phyloP scores from a whole-genome alignment of 441 rosid species.

The Mallotus repandus region DNA sequence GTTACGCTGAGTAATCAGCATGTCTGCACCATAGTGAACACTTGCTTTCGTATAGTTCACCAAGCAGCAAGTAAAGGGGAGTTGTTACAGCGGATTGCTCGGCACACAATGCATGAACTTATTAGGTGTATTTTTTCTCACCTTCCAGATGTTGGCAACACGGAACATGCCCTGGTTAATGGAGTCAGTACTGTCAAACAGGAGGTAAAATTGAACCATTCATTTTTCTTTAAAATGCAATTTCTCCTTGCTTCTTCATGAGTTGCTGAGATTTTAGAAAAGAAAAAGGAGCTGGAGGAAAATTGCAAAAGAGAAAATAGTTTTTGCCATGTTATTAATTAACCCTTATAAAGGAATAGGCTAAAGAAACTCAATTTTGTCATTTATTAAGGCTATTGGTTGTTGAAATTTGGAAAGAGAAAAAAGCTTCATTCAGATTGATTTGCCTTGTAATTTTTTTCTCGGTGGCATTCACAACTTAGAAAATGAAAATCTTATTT shows the following conservation, averaged over 20 bases:
- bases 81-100: slow-evolving; percentile 85
- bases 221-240: background rate
- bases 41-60: slow-evolving; percentile 93
- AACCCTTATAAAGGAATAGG: background rate
- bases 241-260: background rate
- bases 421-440: background rate
- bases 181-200: slow-evolving; percentile 38
- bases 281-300: background rate
- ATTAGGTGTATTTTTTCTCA: slow-evolving; percentile 83
- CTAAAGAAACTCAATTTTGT: background rate
- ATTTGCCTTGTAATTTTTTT: background rate
- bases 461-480: background rate
- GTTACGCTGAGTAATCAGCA: slow-evolving; percentile 75
- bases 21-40: slow-evolving; percentile 79
- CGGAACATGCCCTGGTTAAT: slow-evolving; percentile 39
- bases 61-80: slow-evolving; percentile 91
- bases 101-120: slow-evolving; percentile 95
- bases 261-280: background rate
- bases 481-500: background rate
- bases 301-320: background rate
- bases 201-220: slow-evolving; percentile 28
- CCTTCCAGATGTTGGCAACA: slow-evolving; percentile 61
- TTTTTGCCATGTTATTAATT: background rate
- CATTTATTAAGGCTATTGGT: background rate
- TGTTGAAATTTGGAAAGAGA: background rate